These are phyloP conservation scores for Jackrogersella multiformis DNA, from an alignment of 495 filamentous ascomycete genomes.

Conservation along the genomic window DNA sequence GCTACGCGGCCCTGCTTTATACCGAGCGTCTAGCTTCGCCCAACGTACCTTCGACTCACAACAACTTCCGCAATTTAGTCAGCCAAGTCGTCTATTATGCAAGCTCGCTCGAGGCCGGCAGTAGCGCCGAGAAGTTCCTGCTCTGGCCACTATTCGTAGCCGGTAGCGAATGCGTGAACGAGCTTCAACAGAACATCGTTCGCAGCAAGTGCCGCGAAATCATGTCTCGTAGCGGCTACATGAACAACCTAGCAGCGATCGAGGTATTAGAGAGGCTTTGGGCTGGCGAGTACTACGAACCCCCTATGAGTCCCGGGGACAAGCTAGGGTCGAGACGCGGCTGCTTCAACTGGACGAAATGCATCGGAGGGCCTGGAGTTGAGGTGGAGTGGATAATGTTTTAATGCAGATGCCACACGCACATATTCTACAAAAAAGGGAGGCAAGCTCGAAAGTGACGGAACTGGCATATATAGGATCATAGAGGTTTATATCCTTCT, in stretches of 20 bases:
- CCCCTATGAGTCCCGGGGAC: conserved; percentile 45
- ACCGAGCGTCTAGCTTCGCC: conserved; percentile 88
- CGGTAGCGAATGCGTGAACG: conserved; percentile 88
- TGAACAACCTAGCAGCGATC: conserved; percentile 88
- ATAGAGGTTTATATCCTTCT: conserved; percentile 31
- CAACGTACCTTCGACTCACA: conserved; percentile 73
- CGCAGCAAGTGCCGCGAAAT: conserved; percentile 84
- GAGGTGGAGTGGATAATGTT: conserved; percentile 92
- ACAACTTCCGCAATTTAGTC: conserved; percentile 85
- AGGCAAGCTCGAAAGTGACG: conserved; percentile 18
- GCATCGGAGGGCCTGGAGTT: conserved; percentile 70
- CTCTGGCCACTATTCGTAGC: conserved; percentile 95
- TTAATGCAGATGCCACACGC: conserved; percentile 48
- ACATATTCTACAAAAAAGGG: conserved; percentile 25
- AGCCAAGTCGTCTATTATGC: conserved; percentile 83
- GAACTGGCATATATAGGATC: conserved; percentile 30
- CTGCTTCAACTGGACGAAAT: conserved; percentile 78
- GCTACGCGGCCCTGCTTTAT: conserved; percentile 88
- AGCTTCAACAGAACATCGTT: conserved; percentile 79
- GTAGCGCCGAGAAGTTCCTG: conserved; percentile 80
- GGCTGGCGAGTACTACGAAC: conserved; percentile 63
- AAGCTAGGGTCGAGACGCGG: conserved; percentile 50
- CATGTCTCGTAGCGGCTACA: conserved; percentile 86
- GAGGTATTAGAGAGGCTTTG: conserved; percentile 88
- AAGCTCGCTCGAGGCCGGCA: conserved; percentile 72